A percentile compares a stretch with the other conserved stretches of the same genome.
These are phyloP conservation scores for Stephania cephalantha DNA, from an alignment of 164 flowering plant genomes.

Conservation along the genomic window DNA sequence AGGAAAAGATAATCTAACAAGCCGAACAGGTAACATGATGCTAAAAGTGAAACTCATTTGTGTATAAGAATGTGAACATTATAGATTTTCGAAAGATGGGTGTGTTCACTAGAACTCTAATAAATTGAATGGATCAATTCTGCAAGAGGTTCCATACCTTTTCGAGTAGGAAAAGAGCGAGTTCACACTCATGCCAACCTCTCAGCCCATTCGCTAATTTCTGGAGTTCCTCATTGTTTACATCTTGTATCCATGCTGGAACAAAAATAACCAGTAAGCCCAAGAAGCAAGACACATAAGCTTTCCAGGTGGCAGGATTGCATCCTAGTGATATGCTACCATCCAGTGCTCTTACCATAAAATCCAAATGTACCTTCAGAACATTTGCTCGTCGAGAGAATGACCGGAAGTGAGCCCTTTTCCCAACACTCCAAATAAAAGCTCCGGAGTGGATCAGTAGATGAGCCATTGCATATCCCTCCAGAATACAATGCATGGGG, in stretches of 20 bases:
- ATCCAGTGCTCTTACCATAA: conserved; percentile 64
- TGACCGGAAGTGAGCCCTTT: conserved; percentile 19
- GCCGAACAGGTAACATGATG: no score
- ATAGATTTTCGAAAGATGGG: no score
- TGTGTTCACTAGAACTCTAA: background rate
- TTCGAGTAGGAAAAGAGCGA: conserved; percentile 73
- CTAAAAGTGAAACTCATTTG: background rate
- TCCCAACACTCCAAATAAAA: conserved; percentile 53
- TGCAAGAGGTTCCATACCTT: conserved; percentile 56
- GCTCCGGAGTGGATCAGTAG: conserved; percentile 49
- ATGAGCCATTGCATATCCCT: conserved; percentile 77
- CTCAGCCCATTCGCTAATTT: conserved; percentile 63
- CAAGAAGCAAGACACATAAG: conserved; percentile 66
- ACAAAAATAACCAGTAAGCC: conserved; percentile 57
- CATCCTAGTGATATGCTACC: conserved; percentile 75
- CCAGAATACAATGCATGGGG: conserved; percentile 38
- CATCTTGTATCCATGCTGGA: conserved; percentile 63
- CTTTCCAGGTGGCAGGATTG: conserved; percentile 65
- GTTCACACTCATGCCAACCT: conserved; percentile 71
- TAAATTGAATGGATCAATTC: conserved; percentile 31
- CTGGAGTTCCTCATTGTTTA: conserved; percentile 46
- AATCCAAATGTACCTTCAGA: conserved; percentile 57
- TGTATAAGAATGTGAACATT: background rate
- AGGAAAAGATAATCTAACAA: no score
- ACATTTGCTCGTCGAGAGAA: conserved; percentile 34